Evolutionary conservation across 768 basidiomycete genomes (phyloP).

Genomic region (Mycena capillaripes): DNA sequence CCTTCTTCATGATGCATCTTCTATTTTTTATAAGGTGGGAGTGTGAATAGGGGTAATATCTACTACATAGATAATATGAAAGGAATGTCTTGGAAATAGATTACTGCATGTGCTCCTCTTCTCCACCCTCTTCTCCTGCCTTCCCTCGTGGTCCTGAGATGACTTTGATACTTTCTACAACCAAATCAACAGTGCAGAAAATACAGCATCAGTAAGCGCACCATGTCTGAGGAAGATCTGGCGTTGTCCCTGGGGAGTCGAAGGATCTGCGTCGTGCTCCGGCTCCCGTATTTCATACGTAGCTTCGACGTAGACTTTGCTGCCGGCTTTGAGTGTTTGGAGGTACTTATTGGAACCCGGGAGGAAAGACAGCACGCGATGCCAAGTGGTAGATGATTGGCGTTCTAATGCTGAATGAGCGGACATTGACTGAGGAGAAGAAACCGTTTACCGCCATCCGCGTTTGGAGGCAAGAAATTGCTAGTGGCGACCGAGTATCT

Average conservation of each 20-base stretch:
- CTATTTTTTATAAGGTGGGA: not conserved
- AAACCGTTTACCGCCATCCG: slow-evolving; percentile 69
- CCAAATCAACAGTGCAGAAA: slow-evolving; percentile 10
- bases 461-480: slow-evolving; percentile 70
- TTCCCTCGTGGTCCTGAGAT: slow-evolving; percentile 42
- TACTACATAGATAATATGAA: slow-evolving; percentile 17
- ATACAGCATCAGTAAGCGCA: slow-evolving; percentile 48
- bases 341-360: slow-evolving; percentile 74
- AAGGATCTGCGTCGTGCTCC: slow-evolving; percentile 73
- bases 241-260: slow-evolving; percentile 79
- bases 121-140: not conserved
- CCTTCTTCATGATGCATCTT: not conserved
- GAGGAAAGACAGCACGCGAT: slow-evolving; percentile 82
- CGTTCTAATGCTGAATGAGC: slow-evolving; percentile 23
- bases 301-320: slow-evolving; percentile 86
- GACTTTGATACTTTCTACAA: slow-evolving; percentile 68
- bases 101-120: slow-evolving; percentile 9
- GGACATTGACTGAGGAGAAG: slow-evolving; percentile 1
- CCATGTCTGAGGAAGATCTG: slow-evolving; percentile 90
- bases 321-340: slow-evolving; percentile 74
- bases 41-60: slow-evolving; percentile 17
- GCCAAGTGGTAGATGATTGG: slow-evolving; percentile 74
- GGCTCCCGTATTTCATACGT: slow-evolving; percentile 83
- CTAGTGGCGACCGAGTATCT: slow-evolving; percentile 87
- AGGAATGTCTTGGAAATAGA: slow-evolving; percentile 38